phyloP scores from a whole-genome alignment of 441 rosid species.

The Flueggea neowawraea region DNA sequence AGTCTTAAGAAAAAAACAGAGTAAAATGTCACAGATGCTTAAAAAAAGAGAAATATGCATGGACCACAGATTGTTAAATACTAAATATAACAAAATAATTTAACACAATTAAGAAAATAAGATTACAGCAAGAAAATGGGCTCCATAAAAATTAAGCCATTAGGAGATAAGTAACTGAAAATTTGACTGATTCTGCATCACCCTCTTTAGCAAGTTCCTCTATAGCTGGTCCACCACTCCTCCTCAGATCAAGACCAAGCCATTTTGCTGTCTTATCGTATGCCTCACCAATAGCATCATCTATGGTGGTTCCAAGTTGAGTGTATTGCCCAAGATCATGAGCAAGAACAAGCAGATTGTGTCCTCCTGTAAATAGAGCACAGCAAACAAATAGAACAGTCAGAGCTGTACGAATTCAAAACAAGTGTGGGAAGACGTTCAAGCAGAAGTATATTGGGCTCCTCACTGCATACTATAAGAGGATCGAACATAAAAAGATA shows the following conservation, averaged over 20 bases:
- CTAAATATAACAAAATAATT: background rate
- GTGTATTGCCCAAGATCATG: slow-evolving; percentile 85
- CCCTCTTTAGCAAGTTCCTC: slow-evolving; percentile 94
- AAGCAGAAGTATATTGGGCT: too few relatives aligned
- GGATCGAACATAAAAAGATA: too few relatives aligned
- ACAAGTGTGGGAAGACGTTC: too few relatives aligned
- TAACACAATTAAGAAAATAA: slow-evolving; percentile 6
- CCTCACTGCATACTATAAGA: too few relatives aligned
- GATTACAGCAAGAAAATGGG: background rate
- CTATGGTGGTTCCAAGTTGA: slow-evolving; percentile 92
- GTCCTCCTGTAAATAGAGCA: slow-evolving; percentile 61
- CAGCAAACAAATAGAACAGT: slow-evolving; percentile 6
- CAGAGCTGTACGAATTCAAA: background rate
- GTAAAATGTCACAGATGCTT: slow-evolving; percentile 4
- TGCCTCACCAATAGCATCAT: slow-evolving; percentile 96
- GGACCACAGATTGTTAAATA: background rate
- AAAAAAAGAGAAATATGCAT: background rate
- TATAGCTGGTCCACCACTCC: slow-evolving; percentile 95
- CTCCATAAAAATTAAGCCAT: slow-evolving; percentile 7
- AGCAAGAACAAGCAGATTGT: slow-evolving; percentile 81
- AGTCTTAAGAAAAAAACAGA: slow-evolving; percentile 38
- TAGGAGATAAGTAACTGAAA: slow-evolving; percentile 49
- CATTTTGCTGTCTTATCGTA: slow-evolving; percentile 94
- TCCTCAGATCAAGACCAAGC: slow-evolving; percentile 93
- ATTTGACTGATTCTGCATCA: slow-evolving; percentile 69